Evolutionary conservation across 225 moss, liverwort and hornwort genomes (phyloP).

Genomic region (Pseudoscleropodium purum): DNA sequence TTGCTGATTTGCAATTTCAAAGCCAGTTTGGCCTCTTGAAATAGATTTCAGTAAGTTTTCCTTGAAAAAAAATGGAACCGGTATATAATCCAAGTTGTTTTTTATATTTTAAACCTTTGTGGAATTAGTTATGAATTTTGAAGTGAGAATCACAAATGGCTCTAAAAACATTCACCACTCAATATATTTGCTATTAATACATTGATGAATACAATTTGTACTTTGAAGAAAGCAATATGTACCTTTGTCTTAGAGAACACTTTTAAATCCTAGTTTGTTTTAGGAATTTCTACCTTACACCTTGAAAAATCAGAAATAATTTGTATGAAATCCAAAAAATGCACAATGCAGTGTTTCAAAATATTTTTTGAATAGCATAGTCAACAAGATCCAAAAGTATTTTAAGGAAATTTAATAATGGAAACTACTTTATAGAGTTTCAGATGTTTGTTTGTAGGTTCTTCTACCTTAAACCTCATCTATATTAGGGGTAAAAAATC

Average conservation of each 20-base stretch:
- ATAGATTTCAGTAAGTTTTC: too few species aligned
- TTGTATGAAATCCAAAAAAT: not conserved
- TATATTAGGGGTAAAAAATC: not conserved
- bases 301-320: not conserved
- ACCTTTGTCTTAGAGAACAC: rapidly evolving
- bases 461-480: not conserved
- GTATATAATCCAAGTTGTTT: not conserved
- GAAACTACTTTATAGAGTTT: not conserved
- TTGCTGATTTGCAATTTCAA: not conserved
- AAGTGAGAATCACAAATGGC: not conserved
- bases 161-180: not conserved
- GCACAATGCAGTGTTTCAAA: not conserved
- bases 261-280: not conserved
- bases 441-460: not conserved
- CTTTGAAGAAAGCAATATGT: not conserved
- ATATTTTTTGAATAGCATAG: not conserved
- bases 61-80: not conserved
- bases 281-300: not conserved
- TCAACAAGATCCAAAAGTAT: not conserved
- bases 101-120: not conserved
- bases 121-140: not conserved
- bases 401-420: not conserved
- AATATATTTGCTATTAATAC: not conserved
- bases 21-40: not conserved
- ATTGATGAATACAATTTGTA: not conserved